phyloP scores from a whole-genome alignment of 2,329 filamentous ascomycete species.

The Pezicula carpinea region DNA sequence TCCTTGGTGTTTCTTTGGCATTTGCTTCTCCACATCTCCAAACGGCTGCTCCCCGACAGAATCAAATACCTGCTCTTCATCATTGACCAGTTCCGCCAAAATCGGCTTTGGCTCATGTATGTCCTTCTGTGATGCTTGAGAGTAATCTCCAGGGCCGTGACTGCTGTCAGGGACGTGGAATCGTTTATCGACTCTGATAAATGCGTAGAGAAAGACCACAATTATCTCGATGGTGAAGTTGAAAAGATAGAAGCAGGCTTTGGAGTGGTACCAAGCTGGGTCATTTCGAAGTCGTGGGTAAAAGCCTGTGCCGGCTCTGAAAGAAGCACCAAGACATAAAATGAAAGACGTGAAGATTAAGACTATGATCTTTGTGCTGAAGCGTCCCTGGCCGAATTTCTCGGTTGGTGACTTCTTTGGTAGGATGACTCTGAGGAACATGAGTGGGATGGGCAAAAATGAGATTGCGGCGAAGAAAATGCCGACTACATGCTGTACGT shows the following conservation, averaged over 20 bases:
- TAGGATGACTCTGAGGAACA: constrained; percentile 41
- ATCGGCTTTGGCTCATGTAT: constrained; percentile 1
- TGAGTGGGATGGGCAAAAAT: constrained; percentile 60
- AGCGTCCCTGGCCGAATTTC: constrained; percentile 62
- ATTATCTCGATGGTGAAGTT: constrained; percentile 71
- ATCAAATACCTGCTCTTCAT: constrained; percentile 15
- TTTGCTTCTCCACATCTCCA: no score
- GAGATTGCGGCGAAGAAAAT: constrained; percentile 61
- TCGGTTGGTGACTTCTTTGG: constrained; percentile 42
- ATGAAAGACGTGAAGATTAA: constrained; percentile 54
- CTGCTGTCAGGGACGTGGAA: constrained; percentile 73
- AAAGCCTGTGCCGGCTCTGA: constrained; percentile 52
- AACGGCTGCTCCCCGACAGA: no score
- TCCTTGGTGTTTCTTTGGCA: no score
- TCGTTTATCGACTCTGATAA: constrained; percentile 66
- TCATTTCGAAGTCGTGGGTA: constrained; percentile 38
- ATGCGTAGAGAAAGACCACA: constrained; percentile 62
- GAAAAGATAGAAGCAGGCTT: constrained; percentile 74
- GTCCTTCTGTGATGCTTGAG: not conserved
- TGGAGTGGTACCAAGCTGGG: constrained; percentile 67
- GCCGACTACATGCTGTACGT: constrained; percentile 58
- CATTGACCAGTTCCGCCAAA: constrained; percentile 7
- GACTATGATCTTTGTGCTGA: constrained; percentile 62
- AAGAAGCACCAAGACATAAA: constrained; percentile 64
- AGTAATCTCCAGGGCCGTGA: constrained; percentile 46